phyloP scores from a whole-genome alignment of 257 asterid genomes.

The Plantago ovata region DNA sequence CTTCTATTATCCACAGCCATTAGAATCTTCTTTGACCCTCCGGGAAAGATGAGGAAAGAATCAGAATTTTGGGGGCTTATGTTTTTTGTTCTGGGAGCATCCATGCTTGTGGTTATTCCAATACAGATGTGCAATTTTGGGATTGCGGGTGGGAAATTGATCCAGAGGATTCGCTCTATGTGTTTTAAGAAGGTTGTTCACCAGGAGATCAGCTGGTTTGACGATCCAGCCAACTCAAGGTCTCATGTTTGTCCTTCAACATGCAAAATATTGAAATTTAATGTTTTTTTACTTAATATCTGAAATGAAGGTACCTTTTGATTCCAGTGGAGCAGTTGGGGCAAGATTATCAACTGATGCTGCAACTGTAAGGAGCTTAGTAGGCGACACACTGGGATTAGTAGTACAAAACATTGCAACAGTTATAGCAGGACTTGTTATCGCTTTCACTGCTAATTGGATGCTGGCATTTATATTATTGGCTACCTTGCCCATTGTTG shows the following conservation, averaged over 20 bases:
- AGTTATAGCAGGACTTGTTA: constrained; percentile 47
- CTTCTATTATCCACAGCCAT: constrained; percentile 63
- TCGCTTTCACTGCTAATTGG: constrained; percentile 80
- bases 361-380: constrained; percentile 54
- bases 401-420: constrained; percentile 71
- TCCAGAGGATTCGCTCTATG: constrained; percentile 62
- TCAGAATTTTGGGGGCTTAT: constrained; percentile 59
- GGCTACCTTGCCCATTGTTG: constrained; percentile 50
- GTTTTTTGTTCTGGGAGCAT: constrained; percentile 40
- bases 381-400: constrained; percentile 80
- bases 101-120: constrained; percentile 38
- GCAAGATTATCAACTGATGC: constrained; percentile 83
- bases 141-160: constrained; percentile 72
- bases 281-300: constrained; percentile 5
- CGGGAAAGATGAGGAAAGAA: constrained; percentile 37
- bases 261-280: constrained; percentile 1
- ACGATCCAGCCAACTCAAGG: constrained; percentile 89
- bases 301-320: constrained; percentile 14
- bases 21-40: constrained; percentile 59
- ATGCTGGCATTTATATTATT: constrained; percentile 58
- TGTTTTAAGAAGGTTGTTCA: constrained; percentile 65
- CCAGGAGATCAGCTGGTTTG: constrained; percentile 90
- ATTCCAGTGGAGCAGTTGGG: constrained; percentile 75
- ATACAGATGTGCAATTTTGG: constrained; percentile 69
- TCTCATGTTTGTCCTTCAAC: constrained; percentile 18